phyloP scores from a whole-genome alignment of 768 basidiomycete genomes.

The Podaxis carcinomalis region DNA sequence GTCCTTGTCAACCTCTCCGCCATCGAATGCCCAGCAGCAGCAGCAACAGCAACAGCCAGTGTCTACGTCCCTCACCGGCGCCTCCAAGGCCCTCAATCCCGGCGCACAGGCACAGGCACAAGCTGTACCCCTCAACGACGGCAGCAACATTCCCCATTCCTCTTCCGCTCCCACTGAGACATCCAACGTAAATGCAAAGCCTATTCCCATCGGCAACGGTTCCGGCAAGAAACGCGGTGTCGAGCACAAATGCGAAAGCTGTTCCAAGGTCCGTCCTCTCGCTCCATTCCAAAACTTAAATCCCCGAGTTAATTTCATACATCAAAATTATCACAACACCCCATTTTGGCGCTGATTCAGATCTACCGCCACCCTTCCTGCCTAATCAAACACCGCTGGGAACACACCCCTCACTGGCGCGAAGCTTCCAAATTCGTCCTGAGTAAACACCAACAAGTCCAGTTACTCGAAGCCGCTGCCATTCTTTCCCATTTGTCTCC shows the following conservation, averaged over 20 bases:
- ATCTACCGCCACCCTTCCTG: conserved; percentile 92
- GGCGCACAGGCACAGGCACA: background rate
- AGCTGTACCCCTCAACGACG: conserved; percentile 20
- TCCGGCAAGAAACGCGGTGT: conserved; percentile 75
- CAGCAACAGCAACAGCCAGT: background rate
- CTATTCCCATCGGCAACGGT: conserved; percentile 25
- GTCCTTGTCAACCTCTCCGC: conserved; percentile 39
- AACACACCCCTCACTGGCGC: conserved; percentile 94
- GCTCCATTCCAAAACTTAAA: background rate
- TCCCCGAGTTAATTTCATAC: background rate
- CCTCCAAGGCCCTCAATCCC: conserved; percentile 20
- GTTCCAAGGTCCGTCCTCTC: conserved; percentile 67
- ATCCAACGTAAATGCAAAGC: conserved; percentile 23
- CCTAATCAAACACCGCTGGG: conserved; percentile 97
- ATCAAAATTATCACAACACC: background rate
- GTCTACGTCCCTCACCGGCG: conserved; percentile 21
- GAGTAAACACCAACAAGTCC: conserved; percentile 97
- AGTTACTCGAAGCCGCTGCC: conserved; percentile 93
- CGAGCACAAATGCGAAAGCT: conserved; percentile 90
- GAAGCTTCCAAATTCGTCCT: conserved; percentile 87
- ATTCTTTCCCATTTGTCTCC: conserved; percentile 88
- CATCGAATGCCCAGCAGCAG: conserved; percentile 20
- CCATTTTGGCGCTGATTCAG: conserved; percentile 28
- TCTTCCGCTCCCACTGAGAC: conserved; percentile 7
- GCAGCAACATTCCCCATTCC: conserved; percentile 17